phyloP scores from a whole-genome alignment of 2,329 filamentous ascomycete genomes.

The Diaporthe humulicola region DNA sequence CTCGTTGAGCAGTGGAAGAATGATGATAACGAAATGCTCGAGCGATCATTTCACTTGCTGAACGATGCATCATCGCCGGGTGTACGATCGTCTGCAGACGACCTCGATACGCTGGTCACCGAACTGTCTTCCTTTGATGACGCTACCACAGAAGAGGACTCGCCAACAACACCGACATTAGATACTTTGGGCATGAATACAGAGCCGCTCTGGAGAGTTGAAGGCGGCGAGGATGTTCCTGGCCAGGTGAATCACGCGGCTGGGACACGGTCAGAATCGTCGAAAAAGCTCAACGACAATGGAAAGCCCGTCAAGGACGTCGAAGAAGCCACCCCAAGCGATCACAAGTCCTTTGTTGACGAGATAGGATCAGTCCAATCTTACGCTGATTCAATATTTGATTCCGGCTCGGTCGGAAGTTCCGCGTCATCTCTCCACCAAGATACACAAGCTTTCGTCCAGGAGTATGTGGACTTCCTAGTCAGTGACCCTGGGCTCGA shows the following conservation, averaged over 20 bases:
- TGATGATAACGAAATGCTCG: too few species aligned
- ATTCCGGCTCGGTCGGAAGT: not conserved
- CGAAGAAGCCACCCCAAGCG: not conserved
- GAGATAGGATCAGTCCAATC: not conserved
- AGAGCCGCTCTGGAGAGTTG: not conserved
- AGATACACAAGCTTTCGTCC: not conserved
- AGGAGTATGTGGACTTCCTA: not conserved
- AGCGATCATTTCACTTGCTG: too few species aligned
- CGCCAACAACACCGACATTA: not conserved
- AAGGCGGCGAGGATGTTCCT: not conserved
- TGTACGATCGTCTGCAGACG: too few species aligned
- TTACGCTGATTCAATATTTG: not conserved
- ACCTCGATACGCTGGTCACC: too few species aligned
- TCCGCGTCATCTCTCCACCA: not conserved
- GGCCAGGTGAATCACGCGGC: too few species aligned
- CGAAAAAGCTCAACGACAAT: not conserved
- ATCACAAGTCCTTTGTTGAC: not conserved
- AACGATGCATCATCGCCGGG: too few species aligned
- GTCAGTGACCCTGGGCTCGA: not conserved
- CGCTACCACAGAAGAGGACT: not conserved
- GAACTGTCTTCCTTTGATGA: too few species aligned
- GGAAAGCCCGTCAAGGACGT: not conserved
- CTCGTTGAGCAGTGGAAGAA: too few species aligned
- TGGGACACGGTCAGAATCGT: too few species aligned
- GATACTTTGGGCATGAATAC: not conserved